Evolutionary conservation across 2,329 filamentous ascomycete genomes (phyloP).

Genomic region (Arthrinium puccinioides): DNA sequence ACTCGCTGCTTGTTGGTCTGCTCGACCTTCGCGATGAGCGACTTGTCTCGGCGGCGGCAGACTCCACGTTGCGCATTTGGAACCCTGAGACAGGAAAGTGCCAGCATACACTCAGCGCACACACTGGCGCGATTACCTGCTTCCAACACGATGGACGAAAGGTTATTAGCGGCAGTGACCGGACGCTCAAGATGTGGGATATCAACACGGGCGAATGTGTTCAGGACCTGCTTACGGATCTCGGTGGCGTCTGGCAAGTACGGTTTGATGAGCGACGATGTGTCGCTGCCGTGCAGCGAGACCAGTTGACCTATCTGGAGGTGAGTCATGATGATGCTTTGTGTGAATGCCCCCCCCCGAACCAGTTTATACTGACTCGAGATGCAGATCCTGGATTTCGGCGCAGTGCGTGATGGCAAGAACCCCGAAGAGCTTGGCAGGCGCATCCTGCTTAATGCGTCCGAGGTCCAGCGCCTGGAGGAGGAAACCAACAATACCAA

Average conservation of each 20-base stretch:
- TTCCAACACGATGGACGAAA: conserved; percentile 97
- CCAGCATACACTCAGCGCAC: conserved; percentile 81
- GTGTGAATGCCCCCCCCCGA: no score
- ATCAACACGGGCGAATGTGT: conserved; percentile 86
- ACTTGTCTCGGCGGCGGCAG: conserved; percentile 89
- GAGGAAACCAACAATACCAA: conserved; percentile 1
- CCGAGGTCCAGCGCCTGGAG: conserved; percentile 37
- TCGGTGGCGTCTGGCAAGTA: conserved; percentile 98
- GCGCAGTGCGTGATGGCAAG: conserved; percentile 82
- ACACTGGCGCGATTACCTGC: conserved; percentile 95
- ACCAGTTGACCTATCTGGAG: conserved; percentile 91
- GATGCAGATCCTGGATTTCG: conserved; percentile 87
- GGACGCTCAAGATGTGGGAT: conserved; percentile 98
- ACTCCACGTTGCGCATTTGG: conserved; percentile 94
- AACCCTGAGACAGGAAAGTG: conserved; percentile 89
- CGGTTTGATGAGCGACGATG: conserved; percentile 94
- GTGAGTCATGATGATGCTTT: conserved; percentile 42
- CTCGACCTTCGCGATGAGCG: conserved; percentile 84
- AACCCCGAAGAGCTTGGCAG: conserved; percentile 69
- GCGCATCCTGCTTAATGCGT: conserved; percentile 61
- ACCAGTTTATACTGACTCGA: conserved; percentile 15
- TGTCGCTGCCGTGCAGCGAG: conserved; percentile 91
- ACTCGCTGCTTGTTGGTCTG: conserved; percentile 84
- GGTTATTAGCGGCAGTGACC: conserved; percentile 91
- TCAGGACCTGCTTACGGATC: conserved; percentile 83